Evolutionary conservation across 2,329 filamentous ascomycete genomes (phyloP), one percentile per base, ranked within the genome.

Genomic region (Ilyonectria destructans): DNA sequence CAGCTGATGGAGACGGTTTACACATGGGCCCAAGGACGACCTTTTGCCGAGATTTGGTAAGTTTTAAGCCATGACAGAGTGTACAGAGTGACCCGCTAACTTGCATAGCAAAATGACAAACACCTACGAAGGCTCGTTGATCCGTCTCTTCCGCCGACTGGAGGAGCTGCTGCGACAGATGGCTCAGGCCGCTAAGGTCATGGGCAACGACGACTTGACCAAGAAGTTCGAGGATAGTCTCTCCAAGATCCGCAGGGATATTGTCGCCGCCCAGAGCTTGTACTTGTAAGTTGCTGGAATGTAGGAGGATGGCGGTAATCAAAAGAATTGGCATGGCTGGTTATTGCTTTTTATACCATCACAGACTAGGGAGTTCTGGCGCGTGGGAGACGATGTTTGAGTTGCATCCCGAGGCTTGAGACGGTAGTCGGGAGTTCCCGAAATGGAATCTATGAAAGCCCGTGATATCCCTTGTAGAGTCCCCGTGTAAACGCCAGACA

Each of bases 1-100:
- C 92, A 98, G 84, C 86, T 99, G 58, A 98, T 99, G 96, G 96
- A 98, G 78, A 96, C 97, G 40, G 95, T 99, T 4, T 93, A 91
- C 77, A 89, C 93, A 6, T 99, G 96, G 96, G 92, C 94, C 6
- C 92, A 96, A 73, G 96, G 96, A 57, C 93, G 92, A 74, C 91
- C 93, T 0, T 99, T 99, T 84, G 90, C 93, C 1, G 91, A 97
- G 75, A 98, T 99, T 70, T 98, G 96, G 96, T 97, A 89, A 78
- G 94, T 89, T 64, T 40, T 31, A 57, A 33, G 60, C 35, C 15
- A n/a, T 19, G n/a, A 23, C 43, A 55, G 4, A 13, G 15, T 37
- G 19, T 40, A 56, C 4, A 33, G 7, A 33, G 31, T 33, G 31
- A 1, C 12, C 58, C 35, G 40, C 77, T 79, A 57, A 80, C 77